Evolutionary conservation across 2,329 filamentous ascomycete species (phyloP).

Genomic region (Grosmannia serpens): DNA sequence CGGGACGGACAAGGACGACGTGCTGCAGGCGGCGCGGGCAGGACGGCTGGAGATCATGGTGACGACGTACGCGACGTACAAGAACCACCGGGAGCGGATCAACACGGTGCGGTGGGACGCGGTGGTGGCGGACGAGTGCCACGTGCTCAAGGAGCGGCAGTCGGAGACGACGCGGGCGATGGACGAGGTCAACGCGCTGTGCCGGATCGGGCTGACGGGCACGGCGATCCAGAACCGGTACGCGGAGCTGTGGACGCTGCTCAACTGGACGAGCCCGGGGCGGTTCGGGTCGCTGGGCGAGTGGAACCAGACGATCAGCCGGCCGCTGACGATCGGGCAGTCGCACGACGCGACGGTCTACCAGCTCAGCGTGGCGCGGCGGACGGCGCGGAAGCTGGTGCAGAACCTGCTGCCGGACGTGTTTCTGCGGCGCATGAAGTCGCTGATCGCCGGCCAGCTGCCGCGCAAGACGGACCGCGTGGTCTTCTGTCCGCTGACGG

Average conservation of each 20-base stretch:
- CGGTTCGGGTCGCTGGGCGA: conserved; percentile 50
- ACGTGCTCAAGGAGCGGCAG: conserved; percentile 68
- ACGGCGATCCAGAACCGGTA: conserved; percentile 98
- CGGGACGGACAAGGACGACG: conserved; percentile 55
- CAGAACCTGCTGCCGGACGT: conserved; percentile 80
- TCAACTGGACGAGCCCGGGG: conserved; percentile 94
- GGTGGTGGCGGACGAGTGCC: conserved; percentile 89
- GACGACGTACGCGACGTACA: conserved; percentile 88
- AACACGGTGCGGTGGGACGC: conserved; percentile 90
- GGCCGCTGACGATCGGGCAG: conserved; percentile 76
- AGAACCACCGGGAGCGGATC: conserved; percentile 58
- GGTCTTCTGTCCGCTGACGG: conserved; percentile 86
- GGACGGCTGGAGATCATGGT: conserved; percentile 84
- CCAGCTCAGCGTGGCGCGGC: conserved; percentile 70
- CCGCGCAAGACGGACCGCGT: conserved; percentile 92
- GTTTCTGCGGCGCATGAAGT: conserved; percentile 88
- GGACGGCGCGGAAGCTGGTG: conserved; percentile 73
- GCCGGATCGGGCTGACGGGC: conserved; percentile 84
- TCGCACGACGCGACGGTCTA: conserved; percentile 80
- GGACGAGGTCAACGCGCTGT: conserved; percentile 82
- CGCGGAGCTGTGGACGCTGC: conserved; percentile 87
- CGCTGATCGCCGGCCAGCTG: conserved; percentile 79
- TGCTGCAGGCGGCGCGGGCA: conserved; percentile 58
- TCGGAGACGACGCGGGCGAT: conserved; percentile 76
- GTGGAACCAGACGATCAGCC: conserved; percentile 69